Evolutionary conservation across 2,329 filamentous ascomycete species (phyloP).

Genomic region (Incumbomyces lentus): DNA sequence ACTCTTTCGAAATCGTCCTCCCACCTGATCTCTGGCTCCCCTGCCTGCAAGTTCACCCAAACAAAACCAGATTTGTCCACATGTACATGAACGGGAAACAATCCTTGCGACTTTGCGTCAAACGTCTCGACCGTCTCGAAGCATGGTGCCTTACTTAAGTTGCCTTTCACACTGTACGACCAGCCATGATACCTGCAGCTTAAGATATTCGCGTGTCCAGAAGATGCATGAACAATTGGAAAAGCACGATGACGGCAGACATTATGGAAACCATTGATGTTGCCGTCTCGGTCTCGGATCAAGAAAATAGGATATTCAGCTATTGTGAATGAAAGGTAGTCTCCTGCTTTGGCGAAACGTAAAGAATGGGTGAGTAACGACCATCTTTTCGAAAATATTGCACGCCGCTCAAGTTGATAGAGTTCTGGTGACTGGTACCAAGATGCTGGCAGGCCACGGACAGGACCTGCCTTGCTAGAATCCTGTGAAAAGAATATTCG

Average conservation of each 20-base stretch:
- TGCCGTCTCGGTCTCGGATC: constrained; percentile 37
- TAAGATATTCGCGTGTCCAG: constrained; percentile 21
- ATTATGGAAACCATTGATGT: constrained; percentile 52
- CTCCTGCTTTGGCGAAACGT: constrained; percentile 41
- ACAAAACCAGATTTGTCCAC: constrained; percentile 34
- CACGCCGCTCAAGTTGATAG: constrained; percentile 41
- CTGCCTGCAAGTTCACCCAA: constrained; percentile 43
- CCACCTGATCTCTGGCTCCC: constrained; percentile 9
- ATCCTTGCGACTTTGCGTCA: constrained; percentile 45
- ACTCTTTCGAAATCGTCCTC: constrained; percentile 10
- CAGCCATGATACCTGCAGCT: constrained; percentile 50
- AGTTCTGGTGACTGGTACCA: constrained; percentile 40
- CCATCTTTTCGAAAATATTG: constrained; percentile 43
- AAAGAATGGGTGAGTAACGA: constrained; percentile 28
- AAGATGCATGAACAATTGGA: constrained; percentile 36
- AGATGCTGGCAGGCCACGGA: constrained; percentile 33
- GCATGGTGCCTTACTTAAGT: constrained; percentile 49
- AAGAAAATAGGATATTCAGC: constrained; percentile 47
- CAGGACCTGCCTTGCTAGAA: too few relatives aligned
- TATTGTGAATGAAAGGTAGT: not conserved
- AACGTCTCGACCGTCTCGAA: constrained; percentile 49
- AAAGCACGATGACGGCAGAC: constrained; percentile 53
- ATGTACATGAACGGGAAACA: constrained; percentile 31
- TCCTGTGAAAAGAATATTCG: too few relatives aligned
- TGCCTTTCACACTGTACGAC: constrained; percentile 49